Conservation (phyloP, 768 basidiomycete genomes). For the Sutorius australiensis region DNA sequence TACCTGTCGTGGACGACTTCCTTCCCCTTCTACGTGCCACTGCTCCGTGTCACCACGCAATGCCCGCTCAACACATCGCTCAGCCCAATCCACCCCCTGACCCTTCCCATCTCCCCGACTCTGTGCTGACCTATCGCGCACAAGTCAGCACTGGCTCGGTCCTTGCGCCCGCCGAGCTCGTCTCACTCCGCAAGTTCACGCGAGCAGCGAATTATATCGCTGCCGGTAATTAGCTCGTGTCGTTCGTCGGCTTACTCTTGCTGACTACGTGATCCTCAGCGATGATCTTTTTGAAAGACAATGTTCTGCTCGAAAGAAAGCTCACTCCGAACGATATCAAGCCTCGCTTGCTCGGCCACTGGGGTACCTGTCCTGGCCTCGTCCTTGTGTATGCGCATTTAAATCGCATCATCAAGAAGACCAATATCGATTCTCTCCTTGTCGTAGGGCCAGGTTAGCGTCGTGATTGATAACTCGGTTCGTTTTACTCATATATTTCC, state of each 20-base stretch:
- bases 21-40: not conserved
- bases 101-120: slow-evolving; percentile 60
- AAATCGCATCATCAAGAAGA: slow-evolving; percentile 59
- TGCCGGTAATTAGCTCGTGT: slow-evolving; percentile 45
- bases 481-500: not conserved
- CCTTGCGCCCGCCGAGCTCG: slow-evolving; percentile 49
- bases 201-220: slow-evolving; percentile 68
- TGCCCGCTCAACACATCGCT: slow-evolving; percentile 59
- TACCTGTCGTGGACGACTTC: not conserved
- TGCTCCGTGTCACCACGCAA: slow-evolving; percentile 17
- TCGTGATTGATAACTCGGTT: not conserved
- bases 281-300: slow-evolving; percentile 80
- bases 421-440: slow-evolving; percentile 60
- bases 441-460: slow-evolving; percentile 71
- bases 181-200: slow-evolving; percentile 49
- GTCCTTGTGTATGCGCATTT: slow-evolving; percentile 69
- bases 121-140: slow-evolving; percentile 47
- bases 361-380: slow-evolving; percentile 82
- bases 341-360: slow-evolving; percentile 74
- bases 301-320: slow-evolving; percentile 60
- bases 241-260: not conserved
- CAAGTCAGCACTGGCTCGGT: slow-evolving; percentile 44
- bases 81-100: slow-evolving; percentile 69
- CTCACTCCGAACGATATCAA: slow-evolving; percentile 72
- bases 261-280: slow-evolving; percentile 37